A percentile compares a stretch with the other conserved stretches of the same genome.
Conservation (phyloP, 2,329 filamentous ascomycete genomes). For the Pezicula neosporulosa region DNA sequence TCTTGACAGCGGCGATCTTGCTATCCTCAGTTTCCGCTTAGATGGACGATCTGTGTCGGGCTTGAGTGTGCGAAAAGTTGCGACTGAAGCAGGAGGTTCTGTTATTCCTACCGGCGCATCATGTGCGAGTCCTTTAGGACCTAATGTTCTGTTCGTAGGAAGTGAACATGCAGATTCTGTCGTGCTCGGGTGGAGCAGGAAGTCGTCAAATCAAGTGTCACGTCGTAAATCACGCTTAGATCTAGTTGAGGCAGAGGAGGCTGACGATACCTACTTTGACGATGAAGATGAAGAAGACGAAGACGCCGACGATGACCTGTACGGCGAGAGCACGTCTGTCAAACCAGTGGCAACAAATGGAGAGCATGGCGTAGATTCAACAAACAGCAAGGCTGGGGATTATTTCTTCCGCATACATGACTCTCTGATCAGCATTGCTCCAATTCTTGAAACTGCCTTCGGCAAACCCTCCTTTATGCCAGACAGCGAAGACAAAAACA, state of each 20-base stretch:
- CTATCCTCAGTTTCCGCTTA: constrained; percentile 76
- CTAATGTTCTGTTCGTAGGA: constrained; percentile 75
- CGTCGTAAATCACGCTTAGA: constrained; percentile 63
- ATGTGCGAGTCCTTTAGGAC: constrained; percentile 65
- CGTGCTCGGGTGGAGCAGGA: constrained; percentile 75
- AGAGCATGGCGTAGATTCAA: constrained; percentile 28
- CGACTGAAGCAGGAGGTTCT: constrained; percentile 58
- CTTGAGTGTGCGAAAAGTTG: constrained; percentile 66
- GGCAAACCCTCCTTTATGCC: constrained; percentile 50
- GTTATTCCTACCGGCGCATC: constrained; percentile 61
- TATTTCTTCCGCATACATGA: constrained; percentile 77
- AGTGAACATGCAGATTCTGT: constrained; percentile 81
- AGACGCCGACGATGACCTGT: constrained; percentile 52
- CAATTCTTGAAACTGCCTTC: constrained; percentile 71
- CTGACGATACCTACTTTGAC: constrained; percentile 51
- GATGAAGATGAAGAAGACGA: constrained; percentile 50
- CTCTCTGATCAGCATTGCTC: constrained; percentile 71
- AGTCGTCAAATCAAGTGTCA: constrained; percentile 55
- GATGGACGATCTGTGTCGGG: constrained; percentile 91
- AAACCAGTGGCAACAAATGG: constrained; percentile 31
- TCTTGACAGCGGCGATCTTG: constrained; percentile 70
- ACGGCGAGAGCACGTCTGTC: constrained; percentile 51
- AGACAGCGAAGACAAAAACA: constrained; percentile 41
- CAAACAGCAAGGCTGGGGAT: constrained; percentile 52
- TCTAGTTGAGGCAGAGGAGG: constrained; percentile 34